Conservation (phyloP, 192 early-diverging fungal species). For the Entomortierella chlamydospora region DNA sequence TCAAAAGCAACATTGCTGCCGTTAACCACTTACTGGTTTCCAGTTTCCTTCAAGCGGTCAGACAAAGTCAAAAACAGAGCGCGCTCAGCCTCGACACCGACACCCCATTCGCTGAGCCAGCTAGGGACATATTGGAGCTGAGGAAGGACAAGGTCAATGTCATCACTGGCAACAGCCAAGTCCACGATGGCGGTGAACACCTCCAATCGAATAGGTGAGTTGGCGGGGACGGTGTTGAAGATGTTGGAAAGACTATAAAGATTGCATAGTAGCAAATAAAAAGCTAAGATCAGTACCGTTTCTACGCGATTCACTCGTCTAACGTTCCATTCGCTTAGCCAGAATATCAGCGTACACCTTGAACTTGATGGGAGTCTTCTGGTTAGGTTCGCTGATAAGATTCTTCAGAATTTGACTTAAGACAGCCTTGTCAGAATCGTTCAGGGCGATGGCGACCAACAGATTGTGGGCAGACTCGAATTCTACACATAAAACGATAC, state of each 20-base stretch:
- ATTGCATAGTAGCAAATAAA: not conserved
- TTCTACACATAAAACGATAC: constrained; percentile 49
- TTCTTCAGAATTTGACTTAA: constrained; percentile 60
- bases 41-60: constrained; percentile 68
- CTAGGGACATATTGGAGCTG: constrained; percentile 70
- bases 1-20: not conserved
- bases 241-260: constrained; percentile 53
- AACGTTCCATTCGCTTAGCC: too few relatives aligned
- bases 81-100: constrained; percentile 66
- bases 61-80: constrained; percentile 72
- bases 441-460: constrained; percentile 70
- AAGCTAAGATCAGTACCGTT: not conserved
- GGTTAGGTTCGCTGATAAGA: constrained; percentile 60
- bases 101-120: constrained; percentile 79
- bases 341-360: constrained; percentile 64
- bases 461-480: constrained; percentile 77
- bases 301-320: too few relatives aligned
- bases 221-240: constrained; percentile 81
- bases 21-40: constrained; percentile 63
- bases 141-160: constrained; percentile 74
- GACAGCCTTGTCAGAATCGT: constrained; percentile 56
- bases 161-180: constrained; percentile 76
- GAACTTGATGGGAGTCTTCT: constrained; percentile 68
- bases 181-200: constrained; percentile 83
- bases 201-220: constrained; percentile 66